Evolutionary conservation across 352 stramenopile species (phyloP).

Genomic region (Phytophthora crassamura): DNA sequence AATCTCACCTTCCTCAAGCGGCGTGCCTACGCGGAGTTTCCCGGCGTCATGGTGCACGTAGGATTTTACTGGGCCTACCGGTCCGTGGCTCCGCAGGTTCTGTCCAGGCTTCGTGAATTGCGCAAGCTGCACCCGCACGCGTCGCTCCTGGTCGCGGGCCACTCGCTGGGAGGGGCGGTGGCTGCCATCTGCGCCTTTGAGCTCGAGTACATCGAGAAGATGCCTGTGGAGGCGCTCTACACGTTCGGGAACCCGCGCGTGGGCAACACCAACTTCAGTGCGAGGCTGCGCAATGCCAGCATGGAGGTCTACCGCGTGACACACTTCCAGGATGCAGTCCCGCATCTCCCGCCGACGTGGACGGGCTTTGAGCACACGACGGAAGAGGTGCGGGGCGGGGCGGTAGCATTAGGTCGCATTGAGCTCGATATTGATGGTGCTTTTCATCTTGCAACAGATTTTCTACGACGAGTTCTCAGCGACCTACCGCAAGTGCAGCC

Average conservation of each 20-base stretch:
- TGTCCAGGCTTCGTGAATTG: conserved; percentile 44
- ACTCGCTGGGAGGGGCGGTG: conserved; percentile 79
- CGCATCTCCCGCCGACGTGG: conserved; percentile 79
- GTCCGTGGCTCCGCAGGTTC: conserved; percentile 61
- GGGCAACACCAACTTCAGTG: conserved; percentile 73
- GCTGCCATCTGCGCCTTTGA: conserved; percentile 81
- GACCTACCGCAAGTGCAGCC: conserved; percentile 65
- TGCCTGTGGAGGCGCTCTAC: conserved; percentile 62
- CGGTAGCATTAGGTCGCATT: background rate
- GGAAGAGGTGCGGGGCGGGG: conserved; percentile 55
- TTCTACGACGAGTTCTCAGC: conserved; percentile 86
- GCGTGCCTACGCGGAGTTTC: conserved; percentile 66
- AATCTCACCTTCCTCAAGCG: conserved; percentile 87
- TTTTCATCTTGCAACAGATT: conserved; percentile 45
- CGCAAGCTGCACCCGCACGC: conserved; percentile 46
- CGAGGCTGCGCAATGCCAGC: conserved; percentile 53
- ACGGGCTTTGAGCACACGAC: conserved; percentile 79
- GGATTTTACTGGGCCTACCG: conserved; percentile 87
- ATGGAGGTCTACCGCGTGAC: conserved; percentile 78
- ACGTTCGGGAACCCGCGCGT: conserved; percentile 84
- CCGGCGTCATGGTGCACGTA: conserved; percentile 67
- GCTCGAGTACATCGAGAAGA: conserved; percentile 64
- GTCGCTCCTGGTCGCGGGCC: conserved; percentile 67
- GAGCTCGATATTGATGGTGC: conserved; percentile 6
- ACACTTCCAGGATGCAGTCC: conserved; percentile 81